A percentile compares a stretch with the other conserved stretches of the same genome.
Evolutionary conservation across 1,139 yeast species (phyloP).

Genomic region (Lodderomyces elongisporus): DNA sequence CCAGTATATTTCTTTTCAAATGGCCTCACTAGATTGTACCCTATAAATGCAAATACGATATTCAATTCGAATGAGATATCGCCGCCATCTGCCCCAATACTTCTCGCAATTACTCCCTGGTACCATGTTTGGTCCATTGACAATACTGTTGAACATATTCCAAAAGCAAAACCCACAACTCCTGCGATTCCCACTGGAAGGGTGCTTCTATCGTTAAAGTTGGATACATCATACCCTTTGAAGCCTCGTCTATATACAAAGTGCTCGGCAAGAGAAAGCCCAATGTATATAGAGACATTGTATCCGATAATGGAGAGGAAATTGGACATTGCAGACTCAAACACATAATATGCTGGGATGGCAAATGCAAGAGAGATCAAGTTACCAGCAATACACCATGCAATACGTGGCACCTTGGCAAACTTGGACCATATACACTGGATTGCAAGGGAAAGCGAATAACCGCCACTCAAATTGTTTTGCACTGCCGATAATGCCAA

Average conservation of each 20-base stretch:
- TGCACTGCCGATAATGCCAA: conserved; percentile 26
- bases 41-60: conserved; percentile 21
- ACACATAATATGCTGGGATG: conserved; percentile 30
- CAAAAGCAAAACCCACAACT: conserved; percentile 21
- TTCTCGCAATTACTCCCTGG: conserved; percentile 23
- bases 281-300: conserved; percentile 26
- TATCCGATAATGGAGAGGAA: conserved; percentile 28
- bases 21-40: conserved; percentile 23
- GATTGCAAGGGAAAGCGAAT: conserved; percentile 24
- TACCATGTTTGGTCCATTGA: conserved; percentile 30
- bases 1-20: conserved; percentile 23
- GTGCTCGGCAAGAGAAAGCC: conserved; percentile 25
- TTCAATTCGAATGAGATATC: conserved; percentile 27
- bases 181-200: conserved; percentile 27
- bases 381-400: conserved; percentile 28
- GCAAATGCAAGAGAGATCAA: conserved; percentile 25
- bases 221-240: conserved; percentile 20
- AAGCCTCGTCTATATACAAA: conserved; percentile 23
- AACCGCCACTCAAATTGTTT: conserved; percentile 28
- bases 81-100: conserved; percentile 14
- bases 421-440: conserved; percentile 28
- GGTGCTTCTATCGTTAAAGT: conserved; percentile 18
- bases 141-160: conserved; percentile 25
- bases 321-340: conserved; percentile 24
- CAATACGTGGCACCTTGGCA: conserved; percentile 25